Evolutionary conservation across 768 basidiomycete genomes (phyloP), one percentile per base, ranked within the genome.

Genomic region (Infundibulicybe gibba): DNA sequence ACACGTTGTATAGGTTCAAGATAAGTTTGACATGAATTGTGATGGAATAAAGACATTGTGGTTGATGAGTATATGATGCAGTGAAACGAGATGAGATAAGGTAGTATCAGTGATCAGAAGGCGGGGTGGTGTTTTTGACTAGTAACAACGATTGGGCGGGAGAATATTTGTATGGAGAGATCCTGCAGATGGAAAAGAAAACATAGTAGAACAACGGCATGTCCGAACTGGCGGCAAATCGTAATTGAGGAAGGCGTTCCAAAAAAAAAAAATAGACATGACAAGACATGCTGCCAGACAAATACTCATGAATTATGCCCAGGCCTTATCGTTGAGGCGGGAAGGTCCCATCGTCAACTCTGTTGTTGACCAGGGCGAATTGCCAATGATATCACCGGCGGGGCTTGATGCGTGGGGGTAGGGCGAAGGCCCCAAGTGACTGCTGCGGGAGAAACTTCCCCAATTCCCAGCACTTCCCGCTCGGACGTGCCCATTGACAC

Each of bases 391-490:
- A 49, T 84, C 82, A 51, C 77, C 72, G 21, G 74, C 78, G 3
- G 79, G 76, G 57, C 79, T 82, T 6, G 81, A 68, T 33, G 76
- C 71, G 48, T 79, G 77, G n/a, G 80, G 71, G 54, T 79, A 80
- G 33, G 79, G 66, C 32, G 72, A 69, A 49, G 70, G 67, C 44
- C 67, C 65, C 44, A 82, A 66, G 58, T 74, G 74, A 57, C 66
- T 76, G 60, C 70, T 76, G 41, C 83, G 77, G 20, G 79, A 61
- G 54, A 86, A 71, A 56, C 67, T 79, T 37, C 72, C 83, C 88
- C 88, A 90, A 60, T 88, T 90, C 30, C 87, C 87, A 20, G 84
- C 85, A 61, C 87, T 90, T 40, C 88, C 88, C 38, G 86, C 80
- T 50, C 88, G 83, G 49, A 80, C 79, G 58, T 90, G 87, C 32